phyloP scores from a whole-genome alignment of 2,329 filamentous ascomycete species.

The Fusarium hainanense region DNA sequence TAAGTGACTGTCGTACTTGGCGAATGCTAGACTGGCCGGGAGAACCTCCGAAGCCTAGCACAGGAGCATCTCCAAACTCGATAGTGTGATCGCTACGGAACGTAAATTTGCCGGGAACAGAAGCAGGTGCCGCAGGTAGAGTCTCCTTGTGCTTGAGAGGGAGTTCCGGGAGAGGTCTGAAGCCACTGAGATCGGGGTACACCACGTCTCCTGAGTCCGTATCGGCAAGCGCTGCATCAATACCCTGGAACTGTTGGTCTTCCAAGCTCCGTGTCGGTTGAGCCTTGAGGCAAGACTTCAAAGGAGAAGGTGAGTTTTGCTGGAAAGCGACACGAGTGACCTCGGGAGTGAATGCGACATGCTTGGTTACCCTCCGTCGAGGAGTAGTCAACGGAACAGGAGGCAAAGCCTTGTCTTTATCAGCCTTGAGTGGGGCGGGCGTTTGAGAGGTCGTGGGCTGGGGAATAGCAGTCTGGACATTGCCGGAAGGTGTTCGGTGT shows the following conservation, averaged over 20 bases:
- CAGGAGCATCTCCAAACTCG: conserved; percentile 61
- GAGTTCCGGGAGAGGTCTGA: conserved; percentile 49
- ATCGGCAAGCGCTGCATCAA: conserved; percentile 45
- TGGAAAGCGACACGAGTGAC: conserved; percentile 61
- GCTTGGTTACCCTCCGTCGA: conserved; percentile 74
- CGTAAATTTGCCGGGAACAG: conserved; percentile 69
- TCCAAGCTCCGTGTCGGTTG: conserved; percentile 46
- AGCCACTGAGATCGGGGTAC: conserved; percentile 65
- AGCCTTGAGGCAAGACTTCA: conserved; percentile 62
- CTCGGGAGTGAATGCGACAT: conserved; percentile 82
- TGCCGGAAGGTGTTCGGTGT: conserved; percentile 51
- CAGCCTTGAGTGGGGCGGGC: conserved; percentile 57
- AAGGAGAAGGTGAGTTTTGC: conserved; percentile 67
- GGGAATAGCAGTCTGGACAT: conserved; percentile 61
- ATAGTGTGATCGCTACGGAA: conserved; percentile 76
- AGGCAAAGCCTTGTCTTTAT: conserved; percentile 67
- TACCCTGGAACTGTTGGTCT: conserved; percentile 47
- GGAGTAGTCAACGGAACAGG: conserved; percentile 71
- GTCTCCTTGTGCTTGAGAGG: conserved; percentile 40
- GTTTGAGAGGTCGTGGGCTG: conserved; percentile 59
- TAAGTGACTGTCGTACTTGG: conserved; percentile 65
- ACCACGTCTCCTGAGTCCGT: conserved; percentile 51
- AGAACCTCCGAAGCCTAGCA: conserved; percentile 65
- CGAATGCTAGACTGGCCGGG: conserved; percentile 71
- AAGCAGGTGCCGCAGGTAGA: conserved; percentile 45